Evolutionary conservation across 2,329 filamentous ascomycete species (phyloP), one percentile per base, ranked within the genome.

Genomic region (Exophiala calicioides): DNA sequence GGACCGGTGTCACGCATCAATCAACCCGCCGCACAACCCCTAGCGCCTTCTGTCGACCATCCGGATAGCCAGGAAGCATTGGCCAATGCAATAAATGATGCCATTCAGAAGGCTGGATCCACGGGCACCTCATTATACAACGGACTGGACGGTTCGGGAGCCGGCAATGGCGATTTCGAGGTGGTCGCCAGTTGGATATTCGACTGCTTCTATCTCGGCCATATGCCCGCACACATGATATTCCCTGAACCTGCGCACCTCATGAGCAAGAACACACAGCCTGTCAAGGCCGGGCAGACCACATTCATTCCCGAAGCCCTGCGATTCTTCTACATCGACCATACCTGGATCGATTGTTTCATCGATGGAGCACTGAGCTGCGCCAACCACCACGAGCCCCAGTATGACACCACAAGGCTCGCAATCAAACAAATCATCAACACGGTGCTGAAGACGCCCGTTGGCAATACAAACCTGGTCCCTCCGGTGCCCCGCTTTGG

Each of bases 261-360:
- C n/a, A n/a, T n/a, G n/a, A n/a, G n/a, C n/a, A n/a, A n/a, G n/a
- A n/a, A n/a, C n/a, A n/a, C n/a, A n/a, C n/a, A n/a, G n/a, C n/a
- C n/a, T n/a, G n/a, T n/a, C n/a, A n/a, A n/a, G n/a, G n/a, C n/a
- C n/a, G n/a, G n/a, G n/a, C n/a, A n/a, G n/a, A n/a, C n/a, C n/a
- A n/a, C n/a, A n/a, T 53, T 65, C 26, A 55, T 76, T 0, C 64
- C 58, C 0, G 74, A 77, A 49, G 63, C 45, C 7, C 38, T 77
- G 0, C 63, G 70, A 0, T 72, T 74, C 60, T 77, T 77, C 59
- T 47, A 62, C 26, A 69, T 77, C 8, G 74, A 77, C 41, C 18
- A 45, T 1, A 64, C 64, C 40, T 77, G 73, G 74, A 51, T 68
- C 0, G 67, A 72, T 33, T 64, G 63, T 5, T 39, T 75, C 3